Evolutionary conservation across 371 early-diverging fungal genomes (phyloP).

Genomic region (Blastocladiella emersonii): DNA sequence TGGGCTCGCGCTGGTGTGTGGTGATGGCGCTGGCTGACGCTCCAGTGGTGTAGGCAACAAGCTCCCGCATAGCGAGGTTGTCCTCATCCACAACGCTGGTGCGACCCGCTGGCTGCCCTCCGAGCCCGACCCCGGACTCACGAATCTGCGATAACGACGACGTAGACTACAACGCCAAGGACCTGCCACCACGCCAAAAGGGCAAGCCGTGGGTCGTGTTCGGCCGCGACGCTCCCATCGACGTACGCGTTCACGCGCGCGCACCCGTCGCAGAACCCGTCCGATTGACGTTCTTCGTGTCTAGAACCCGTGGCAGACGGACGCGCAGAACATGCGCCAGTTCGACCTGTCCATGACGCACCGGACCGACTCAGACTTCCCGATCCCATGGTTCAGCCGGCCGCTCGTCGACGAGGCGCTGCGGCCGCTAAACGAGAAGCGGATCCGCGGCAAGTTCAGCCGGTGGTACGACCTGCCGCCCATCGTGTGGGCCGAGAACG

Average conservation of each 20-base stretch:
- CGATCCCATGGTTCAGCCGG: neutral
- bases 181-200: neutral
- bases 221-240: constrained; percentile 1
- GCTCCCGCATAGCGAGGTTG: neutral
- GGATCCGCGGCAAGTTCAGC: neutral
- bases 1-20: too few species aligned
- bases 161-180: neutral
- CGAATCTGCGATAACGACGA: too few species aligned
- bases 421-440: neutral
- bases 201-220: neutral
- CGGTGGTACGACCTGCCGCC: neutral
- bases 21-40: too few species aligned
- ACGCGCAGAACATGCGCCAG: neutral
- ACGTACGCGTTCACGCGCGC: neutral
- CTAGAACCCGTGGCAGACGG: neutral
- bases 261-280: neutral
- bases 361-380: constrained; percentile 1
- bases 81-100: neutral
- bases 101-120: neutral
- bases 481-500: neutral
- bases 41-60: neutral
- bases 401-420: neutral
- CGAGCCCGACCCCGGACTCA: too few species aligned
- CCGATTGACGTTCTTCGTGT: neutral
- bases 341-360: constrained; percentile 1